Percentiles rank a stretch among this genome's conserved stretches.
phyloP scores from a whole-genome alignment of 2,329 filamentous ascomycete genomes.

The Neocatenulostroma microsporum region DNA sequence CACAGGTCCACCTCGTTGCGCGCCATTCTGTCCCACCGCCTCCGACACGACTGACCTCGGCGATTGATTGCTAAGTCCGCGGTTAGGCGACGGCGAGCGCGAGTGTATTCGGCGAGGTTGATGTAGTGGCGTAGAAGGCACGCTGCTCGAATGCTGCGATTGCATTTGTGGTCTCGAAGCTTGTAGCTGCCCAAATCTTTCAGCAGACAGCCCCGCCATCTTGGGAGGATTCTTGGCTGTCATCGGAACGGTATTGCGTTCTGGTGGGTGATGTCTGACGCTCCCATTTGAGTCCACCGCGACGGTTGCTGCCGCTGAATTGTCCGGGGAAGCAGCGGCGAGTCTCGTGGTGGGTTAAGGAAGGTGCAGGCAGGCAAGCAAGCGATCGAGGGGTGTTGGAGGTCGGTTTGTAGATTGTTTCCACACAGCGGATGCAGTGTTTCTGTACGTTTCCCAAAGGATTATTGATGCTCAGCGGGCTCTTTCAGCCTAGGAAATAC shows the following conservation, averaged over 20 bases:
- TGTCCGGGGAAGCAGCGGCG: not conserved
- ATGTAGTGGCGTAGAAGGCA: conserved; percentile 89
- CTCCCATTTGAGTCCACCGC: conserved; percentile 14
- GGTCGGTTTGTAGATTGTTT: too few species aligned
- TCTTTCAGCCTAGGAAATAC: conserved; percentile 3
- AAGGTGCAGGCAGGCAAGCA: not conserved
- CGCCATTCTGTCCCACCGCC: conserved; percentile 58
- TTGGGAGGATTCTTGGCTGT: conserved; percentile 12
- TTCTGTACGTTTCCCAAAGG: too few species aligned
- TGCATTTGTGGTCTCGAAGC: conserved; percentile 22
- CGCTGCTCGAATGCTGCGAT: conserved; percentile 69
- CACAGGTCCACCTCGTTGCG: conserved; percentile 52
- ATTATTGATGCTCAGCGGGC: too few species aligned
- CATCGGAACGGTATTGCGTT: conserved; percentile 24
- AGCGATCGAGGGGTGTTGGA: not conserved
- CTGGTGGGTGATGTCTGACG: conserved; percentile 2
- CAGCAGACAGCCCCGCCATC: conserved; percentile 9
- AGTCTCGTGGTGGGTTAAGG: not conserved
- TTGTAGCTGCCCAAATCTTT: conserved; percentile 17
- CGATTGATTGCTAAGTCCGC: conserved; percentile 65
- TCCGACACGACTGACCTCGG: conserved; percentile 87
- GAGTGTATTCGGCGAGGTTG: conserved; percentile 74
- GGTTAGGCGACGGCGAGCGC: conserved; percentile 70
- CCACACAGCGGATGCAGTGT: too few species aligned
- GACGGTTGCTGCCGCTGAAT: conserved; percentile 5